Base-by-base conservation (phyloP, 352 stramenopile genomes). In the Globisporangium cederbergense region DNA sequence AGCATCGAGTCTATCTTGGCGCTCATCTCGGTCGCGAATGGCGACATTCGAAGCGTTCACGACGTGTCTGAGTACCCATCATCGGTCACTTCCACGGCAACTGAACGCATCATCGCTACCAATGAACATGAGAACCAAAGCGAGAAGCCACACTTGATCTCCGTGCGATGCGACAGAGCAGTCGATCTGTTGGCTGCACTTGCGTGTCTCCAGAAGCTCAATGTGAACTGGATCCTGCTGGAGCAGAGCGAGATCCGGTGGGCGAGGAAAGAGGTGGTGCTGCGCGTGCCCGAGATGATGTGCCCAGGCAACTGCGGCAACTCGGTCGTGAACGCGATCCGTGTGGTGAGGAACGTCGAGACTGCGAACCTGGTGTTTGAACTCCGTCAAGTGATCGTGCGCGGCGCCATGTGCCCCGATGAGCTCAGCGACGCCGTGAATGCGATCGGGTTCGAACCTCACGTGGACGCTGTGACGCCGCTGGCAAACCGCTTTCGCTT, bases 211-310 rank as follows among this genome's bases (percentile, higher is more conserved):
- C 62, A 65, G 20, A 64, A 40, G 4, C 60, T 78, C 10, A 36
- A 74, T 4, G n/a, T 88, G 58, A 60, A 71, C 2, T 70, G 77
- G 13, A 45, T 64, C 43, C 50, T 90, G 7, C 51, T 86, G 14
- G 72, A 83, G 34, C 64, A 76, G n/a, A 69, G 62, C 8, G 63
- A 70, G 22, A 71, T 75, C 40, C 28, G 53, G 10, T 92, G 83
- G 83, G 67, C 72, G 13, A 67, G 64, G 40, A 89, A 89, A 65
- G 78, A 92, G 66, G 70, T 92, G 40, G 79, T 89, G 30, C 57
- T 95, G 11, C 65, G 69, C 20, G 78, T 95, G 11, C 67, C 76
- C 30, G 86, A 87, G 22, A 95, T 95, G 81, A 95, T 95, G 84
- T 95, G 86, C 58, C 73, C 81, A 16, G 75, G 72, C 42, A 93